Evolutionary conservation across 441 rosid genomes (phyloP), one percentile per base, ranked within the genome.

Genomic region (Lepidium campestre): DNA sequence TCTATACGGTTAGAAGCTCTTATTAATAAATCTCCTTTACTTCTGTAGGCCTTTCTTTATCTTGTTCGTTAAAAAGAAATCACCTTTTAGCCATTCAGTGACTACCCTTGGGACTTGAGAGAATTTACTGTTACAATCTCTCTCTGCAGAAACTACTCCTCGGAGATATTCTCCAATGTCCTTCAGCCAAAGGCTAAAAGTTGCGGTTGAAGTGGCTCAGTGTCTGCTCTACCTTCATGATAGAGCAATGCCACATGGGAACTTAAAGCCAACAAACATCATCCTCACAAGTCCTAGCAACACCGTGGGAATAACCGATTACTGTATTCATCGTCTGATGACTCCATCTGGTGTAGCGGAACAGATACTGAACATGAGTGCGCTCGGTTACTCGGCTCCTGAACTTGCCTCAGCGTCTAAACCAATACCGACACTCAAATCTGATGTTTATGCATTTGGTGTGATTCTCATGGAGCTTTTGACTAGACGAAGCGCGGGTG

Each of bases 341-440:
- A 85, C 91, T 29, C 82, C 87, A 17, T 70, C 88, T 46, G 97
- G 98, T 41, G 83, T 87, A 52, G 88, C 90, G 0, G 97, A 93
- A 70, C 98, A 93, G 82, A 80, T 88, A 52, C 61, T 90, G 62
- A 93, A 90, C 70, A 79, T 93, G 18, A 93, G 94, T 52, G 98
- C 98, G n/a, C 87, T 93, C 0, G 98, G 97, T 42, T 93, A 93
- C 67, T 79, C 94, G 22, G 94, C 98, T 55, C 96, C 97, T 0
- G 98, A 93, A 61, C 93, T 87, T 4, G 72, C 87, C 37, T 70
- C 74, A 22, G 80, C 91, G 39, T 70, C 93, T 10, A 93, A 83
- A 73, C 90, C 96, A 1, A 31, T 48, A 37, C 93, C 86, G 1
- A 84, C 98, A 7, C 72, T 77, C 6, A 93, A 90, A 76, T 88